Base-by-base conservation (phyloP, 2,329 filamentous ascomycete species). In the Xylaria sp. region DNA sequence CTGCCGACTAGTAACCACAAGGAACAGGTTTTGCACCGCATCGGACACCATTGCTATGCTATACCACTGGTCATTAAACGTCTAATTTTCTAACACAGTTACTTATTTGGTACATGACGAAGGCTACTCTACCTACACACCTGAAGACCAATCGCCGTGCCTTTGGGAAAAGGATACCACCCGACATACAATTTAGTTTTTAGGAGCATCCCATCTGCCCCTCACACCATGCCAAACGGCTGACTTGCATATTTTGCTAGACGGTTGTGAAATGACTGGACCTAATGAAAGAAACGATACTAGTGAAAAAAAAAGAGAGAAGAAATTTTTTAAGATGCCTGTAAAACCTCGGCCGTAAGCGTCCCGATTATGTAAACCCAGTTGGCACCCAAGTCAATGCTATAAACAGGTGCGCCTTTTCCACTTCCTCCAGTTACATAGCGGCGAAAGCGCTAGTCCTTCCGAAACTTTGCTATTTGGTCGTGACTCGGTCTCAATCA, bases 171-270 rank as follows among this genome's bases (percentile, higher is more conserved):
- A 75, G 69, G 68, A 75, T 80, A 74, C 77, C 77, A 78, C 78
- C 78, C 70, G 74, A 73, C 66, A 68, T 75, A 75, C 77, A 78
- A 74, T 79, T 75, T 79, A 79, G 71, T 64, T 72, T 71, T 72
- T 71, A 51, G 72, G 63, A 69, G 68, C 72, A 72, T 69, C 67
- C 68, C 69, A 70, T 66, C 69, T 73, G 71, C 35, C 72, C 64
- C 64, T 63, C 57, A 54, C 38, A 48, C 29, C 57, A 63, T 47
- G 48, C 41, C n/a, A 49, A 58, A 62, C 41, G 51, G 23, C 41
- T 25, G 52, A 57, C 61, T 31, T 38, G 60, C 49, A 58, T 53
- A 40, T 54, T 60, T 43, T 58, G 40, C 49, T 43, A 43, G 56
- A 41, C 31, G 40, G 37, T 53, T 44, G 40, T 5, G 10, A 40